Evolutionary conservation across 257 asterid genomes (phyloP), one percentile per base, ranked within the genome.

Genomic region (Solanum pennellii): DNA sequence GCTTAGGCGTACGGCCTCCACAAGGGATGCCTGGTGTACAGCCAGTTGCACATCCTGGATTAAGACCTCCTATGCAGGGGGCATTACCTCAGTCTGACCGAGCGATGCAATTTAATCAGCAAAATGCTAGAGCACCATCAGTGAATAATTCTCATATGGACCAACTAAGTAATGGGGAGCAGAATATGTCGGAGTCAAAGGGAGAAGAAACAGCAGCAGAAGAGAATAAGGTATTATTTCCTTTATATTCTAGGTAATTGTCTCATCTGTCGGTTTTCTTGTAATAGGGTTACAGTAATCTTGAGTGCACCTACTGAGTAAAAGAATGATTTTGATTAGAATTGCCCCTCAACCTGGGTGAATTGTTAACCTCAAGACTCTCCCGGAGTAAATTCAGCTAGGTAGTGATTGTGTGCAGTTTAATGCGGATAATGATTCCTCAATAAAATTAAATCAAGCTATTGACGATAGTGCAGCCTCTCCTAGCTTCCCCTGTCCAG

Each of bases 21-120:
- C 98, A 96, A 88, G 93, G 87, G 23, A 75, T 91, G 68, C 92
- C 95, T 87, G 96, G 95, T 88, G 86, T 91, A 85, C 95, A 89
- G 92, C 94, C 92, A 27, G 77, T 86, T 59, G 62, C 93, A 79
- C 92, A 93, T 87, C 88, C 93, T 88, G 97, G 96, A 87, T 88
- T 89, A 89, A 92, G 97, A 90, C 97, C 98, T 86, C 95, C 96
- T n/a, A 75, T 88, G 90, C 97, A 89, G 87, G 89, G 94, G 21
- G 47, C 88, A 77, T 90, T 89, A 80, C 86, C 94, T 89, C 97
- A 92, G 87, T 86, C 94, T 87, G 98, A 92, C 92, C 94, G 94
- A 52, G 87, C 93, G 25, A 80, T 88, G 93, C 97, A 93, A 89
- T 89, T 91, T 86, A 93, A 88, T 95, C 95, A 92, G 91, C 91